Conservation (phyloP, 1,284 basidiomycete species). For the Irpex rosettiformis region DNA sequence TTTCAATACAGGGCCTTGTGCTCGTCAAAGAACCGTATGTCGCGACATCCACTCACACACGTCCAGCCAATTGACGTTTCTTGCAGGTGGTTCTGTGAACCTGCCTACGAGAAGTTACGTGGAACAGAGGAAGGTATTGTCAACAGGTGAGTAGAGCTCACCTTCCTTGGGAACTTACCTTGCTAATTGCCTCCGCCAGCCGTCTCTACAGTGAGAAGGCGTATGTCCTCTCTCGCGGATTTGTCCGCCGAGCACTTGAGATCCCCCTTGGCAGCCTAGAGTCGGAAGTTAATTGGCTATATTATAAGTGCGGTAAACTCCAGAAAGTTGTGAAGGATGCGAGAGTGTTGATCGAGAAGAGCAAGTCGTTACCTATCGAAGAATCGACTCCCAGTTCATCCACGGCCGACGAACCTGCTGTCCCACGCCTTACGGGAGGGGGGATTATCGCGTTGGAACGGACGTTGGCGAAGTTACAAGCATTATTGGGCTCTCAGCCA, state of each 20-base stretch:
- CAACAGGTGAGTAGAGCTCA: constrained; percentile 51
- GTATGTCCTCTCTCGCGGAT: constrained; percentile 85
- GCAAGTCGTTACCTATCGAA: constrained; percentile 33
- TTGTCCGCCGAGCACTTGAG: constrained; percentile 84
- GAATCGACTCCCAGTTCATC: constrained; percentile 16
- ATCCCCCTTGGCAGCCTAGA: constrained; percentile 71
- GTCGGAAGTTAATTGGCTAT: constrained; percentile 73
- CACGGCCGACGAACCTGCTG: constrained; percentile 55
- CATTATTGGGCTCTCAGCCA: constrained; percentile 19
- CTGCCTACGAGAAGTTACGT: constrained; percentile 86
- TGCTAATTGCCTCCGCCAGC: constrained; percentile 33
- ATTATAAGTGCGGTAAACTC: constrained; percentile 63
- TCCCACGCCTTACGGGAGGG: constrained; percentile 75
- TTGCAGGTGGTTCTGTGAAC: constrained; percentile 84
- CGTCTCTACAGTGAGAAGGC: constrained; percentile 90
- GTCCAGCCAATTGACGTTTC: not conserved
- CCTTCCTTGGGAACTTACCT: not conserved
- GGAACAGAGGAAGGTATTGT: constrained; percentile 87
- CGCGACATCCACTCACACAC: not conserved
- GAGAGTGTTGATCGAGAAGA: constrained; percentile 64
- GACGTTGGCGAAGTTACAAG: constrained; percentile 47
- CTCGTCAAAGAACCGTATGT: constrained; percentile 86
- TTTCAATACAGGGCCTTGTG: constrained; percentile 92
- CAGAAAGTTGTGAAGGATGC: constrained; percentile 68
- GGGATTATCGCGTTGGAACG: constrained; percentile 79